Conservation (phyloP, 768 basidiomycete genomes). For the Boletus vermiculosoides region DNA sequence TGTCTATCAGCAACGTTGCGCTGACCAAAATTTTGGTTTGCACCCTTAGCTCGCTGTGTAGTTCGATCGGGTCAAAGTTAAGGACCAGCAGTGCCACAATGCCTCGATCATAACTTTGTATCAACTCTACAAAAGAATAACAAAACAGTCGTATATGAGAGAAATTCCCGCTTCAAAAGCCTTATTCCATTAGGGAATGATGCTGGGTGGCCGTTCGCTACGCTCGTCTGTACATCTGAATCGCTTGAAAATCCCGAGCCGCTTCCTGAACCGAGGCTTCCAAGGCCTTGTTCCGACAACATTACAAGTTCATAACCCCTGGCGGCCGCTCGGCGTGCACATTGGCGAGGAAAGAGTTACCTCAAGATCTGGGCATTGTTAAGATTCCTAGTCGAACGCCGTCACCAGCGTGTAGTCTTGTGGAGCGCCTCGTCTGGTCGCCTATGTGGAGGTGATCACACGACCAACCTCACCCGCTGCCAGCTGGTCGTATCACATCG, state of each 20-base stretch:
- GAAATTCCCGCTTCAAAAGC: background rate
- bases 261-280: background rate
- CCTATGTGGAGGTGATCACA: background rate
- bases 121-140: background rate
- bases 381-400: background rate
- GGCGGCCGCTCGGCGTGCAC: background rate
- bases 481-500: too few relatives aligned
- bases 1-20: background rate
- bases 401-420: background rate
- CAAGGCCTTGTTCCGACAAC: background rate
- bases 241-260: too few relatives aligned
- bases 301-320: background rate
- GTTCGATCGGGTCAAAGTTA: too few relatives aligned
- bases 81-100: background rate
- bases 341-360: background rate
- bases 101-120: background rate
- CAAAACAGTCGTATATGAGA: background rate
- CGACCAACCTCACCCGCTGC: background rate
- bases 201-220: background rate
- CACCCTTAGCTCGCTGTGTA: too few relatives aligned
- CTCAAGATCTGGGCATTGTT: background rate
- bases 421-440: background rate
- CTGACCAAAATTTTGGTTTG: background rate
- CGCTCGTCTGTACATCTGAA: too few relatives aligned
- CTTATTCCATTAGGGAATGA: background rate